phyloP scores from a whole-genome alignment of 495 filamentous ascomycete genomes.

The Trichoderma parareesei region DNA sequence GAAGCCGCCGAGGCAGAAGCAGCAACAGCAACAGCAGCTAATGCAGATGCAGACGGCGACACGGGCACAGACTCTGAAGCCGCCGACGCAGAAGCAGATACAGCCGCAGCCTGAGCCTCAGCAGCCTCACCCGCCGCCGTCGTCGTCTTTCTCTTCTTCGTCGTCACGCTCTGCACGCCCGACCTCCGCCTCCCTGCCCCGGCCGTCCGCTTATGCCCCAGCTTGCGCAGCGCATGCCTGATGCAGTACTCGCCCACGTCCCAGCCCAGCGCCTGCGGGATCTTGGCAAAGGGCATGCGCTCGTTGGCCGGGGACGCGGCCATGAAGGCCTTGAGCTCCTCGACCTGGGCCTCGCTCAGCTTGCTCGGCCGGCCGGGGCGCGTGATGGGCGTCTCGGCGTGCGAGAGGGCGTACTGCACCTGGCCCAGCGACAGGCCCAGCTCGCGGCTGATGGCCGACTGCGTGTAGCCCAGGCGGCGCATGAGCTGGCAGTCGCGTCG shows the following conservation, averaged over 20 bases:
- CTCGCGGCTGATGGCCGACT: background rate
- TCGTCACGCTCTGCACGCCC: background rate
- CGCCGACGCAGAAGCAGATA: no score
- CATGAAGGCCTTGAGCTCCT: slow-evolving; percentile 3
- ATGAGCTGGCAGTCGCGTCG: background rate
- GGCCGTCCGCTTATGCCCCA: slow-evolving; percentile 13
- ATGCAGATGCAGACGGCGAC: no score
- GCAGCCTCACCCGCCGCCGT: no score
- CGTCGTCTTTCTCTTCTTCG: background rate
- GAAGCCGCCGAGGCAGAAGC: no score
- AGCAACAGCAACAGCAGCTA: no score
- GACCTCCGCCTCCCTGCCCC: background rate
- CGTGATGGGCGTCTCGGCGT: background rate
- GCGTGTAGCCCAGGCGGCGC: background rate
- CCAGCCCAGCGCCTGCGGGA: slow-evolving; percentile 2
- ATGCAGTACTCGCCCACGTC: slow-evolving; percentile 13
- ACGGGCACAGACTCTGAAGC: no score
- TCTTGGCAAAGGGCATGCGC: slow-evolving; percentile 2
- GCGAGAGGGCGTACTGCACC: slow-evolving; percentile 2
- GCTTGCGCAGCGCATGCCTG: slow-evolving; percentile 14
- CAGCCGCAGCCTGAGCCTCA: no score
- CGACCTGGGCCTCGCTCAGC: slow-evolving; percentile 3
- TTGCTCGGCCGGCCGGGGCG: background rate
- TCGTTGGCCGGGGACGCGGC: background rate
- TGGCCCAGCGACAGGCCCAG: background rate